Base-by-base conservation (phyloP, 345 rosid species). In the Eucalyptus victrix region DNA sequence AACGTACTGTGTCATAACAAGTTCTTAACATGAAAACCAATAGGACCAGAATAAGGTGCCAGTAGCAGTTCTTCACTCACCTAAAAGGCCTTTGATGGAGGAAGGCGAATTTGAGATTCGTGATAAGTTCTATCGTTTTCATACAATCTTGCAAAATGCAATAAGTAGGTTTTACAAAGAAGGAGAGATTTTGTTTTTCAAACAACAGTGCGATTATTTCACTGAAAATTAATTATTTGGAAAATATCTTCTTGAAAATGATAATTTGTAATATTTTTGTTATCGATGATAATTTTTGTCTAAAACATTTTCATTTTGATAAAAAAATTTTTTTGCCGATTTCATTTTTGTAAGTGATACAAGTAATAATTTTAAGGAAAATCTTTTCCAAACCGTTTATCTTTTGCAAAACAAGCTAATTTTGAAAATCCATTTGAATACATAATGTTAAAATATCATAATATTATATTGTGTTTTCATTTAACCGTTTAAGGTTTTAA, bases 121-220 rank as follows among this genome's bases (percentile, higher is more conserved):
- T 53, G 24, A 53, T 53, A 53, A 53, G 26, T 53, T 53, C 58
- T 53, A 8, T 53, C 5, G 4, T 53, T 8, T 3, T 53, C 58
- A 7, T 53, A 53, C 58, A 19, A 18, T 53, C 30, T 58, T 56
- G 28, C 24, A 24, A 56, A 56, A 56, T 56, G 62, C 62, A 56
- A 56, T 56, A 9, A 56, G 30, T 23, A 56, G 62, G 62, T 56
- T 56, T 56, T 56, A 2, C 51, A 4, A 56, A 23, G 11, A 8
- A 58, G n/a, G 7, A 26, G 65, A 53, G 26, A 53, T 26, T 58
- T 58, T 24, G 14, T 9, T 58, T 58, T 58, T 11, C 13, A 58
- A 58, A 24, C 2, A 11, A 24, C 12, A 9, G 13, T 9, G 3
- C 1, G n/a, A 0, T 58, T 58, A 1, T 58, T 58, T 58, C n/a